Evolutionary conservation across 2,329 filamentous ascomycete genomes (phyloP), one percentile per base, ranked within the genome.

Genomic region (Zasmidium citrigriseum): DNA sequence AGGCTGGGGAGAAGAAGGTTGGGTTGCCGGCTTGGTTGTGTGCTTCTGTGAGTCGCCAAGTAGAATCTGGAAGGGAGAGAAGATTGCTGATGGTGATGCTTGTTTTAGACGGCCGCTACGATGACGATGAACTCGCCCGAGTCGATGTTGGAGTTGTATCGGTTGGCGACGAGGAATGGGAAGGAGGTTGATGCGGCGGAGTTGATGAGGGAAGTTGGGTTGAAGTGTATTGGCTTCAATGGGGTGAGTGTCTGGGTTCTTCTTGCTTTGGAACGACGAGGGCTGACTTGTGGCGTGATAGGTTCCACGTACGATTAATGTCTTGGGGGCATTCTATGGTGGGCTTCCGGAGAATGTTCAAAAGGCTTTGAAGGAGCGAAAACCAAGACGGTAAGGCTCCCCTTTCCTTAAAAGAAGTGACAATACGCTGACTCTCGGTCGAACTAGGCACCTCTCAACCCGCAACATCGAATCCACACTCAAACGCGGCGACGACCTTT

Each of bases 101-200:
- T 11, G 7, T 20, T 20, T 25, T 23, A 91, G 87, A 89, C 90
- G 0, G 91, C 90, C 27, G 87, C 90, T 18, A 91, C 90, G 1
- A 90, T 93, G 77, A 95, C 91, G 1, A 86, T 95, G 79, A 95
- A 96, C 78, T 92, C 90, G 1, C 90, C 90, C 22, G 88, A 89
- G 57, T 89, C 89, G 2, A 83, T 93, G 64, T 76, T 84, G 3
- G 75, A 82, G 21, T 82, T 93, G 12, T 87, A 86, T 75, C 69
- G 81, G 48, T 67, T 78, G 20, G 77, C 73, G 7, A 72, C 74
- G 3, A 64, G 20, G 61, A 18, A 46, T 57, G n/a, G 5, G 61
- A 16, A 76, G 29, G 71, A 76, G 14, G 76, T 83, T 2, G 76
- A 80, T 23, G 79, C 83, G 29, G 89, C 88, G 61, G 88, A 90